A percentile compares a stretch with the other conserved stretches of the same genome.
These are phyloP conservation scores for Xylaria multiplex DNA, from an alignment of 2,329 filamentous ascomycete species.

Conservation along the genomic window DNA sequence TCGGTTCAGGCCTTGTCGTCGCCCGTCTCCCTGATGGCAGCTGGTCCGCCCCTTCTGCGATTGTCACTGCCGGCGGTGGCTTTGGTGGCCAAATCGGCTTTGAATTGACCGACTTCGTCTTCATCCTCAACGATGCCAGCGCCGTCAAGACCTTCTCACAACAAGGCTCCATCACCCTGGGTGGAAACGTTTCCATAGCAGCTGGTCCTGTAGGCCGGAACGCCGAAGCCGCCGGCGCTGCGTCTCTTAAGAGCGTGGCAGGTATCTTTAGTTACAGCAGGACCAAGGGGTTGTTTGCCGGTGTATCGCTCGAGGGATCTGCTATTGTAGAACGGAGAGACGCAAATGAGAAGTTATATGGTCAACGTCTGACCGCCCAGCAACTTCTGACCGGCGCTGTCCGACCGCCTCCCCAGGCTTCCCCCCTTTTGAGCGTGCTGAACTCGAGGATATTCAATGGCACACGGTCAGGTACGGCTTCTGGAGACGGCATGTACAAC, in stretches of 20 bases:
- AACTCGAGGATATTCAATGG: slow-evolving; percentile 87
- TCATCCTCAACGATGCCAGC: slow-evolving; percentile 91
- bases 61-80: slow-evolving; percentile 81
- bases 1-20: slow-evolving; percentile 84
- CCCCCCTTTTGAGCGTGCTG: slow-evolving; percentile 84
- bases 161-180: slow-evolving; percentile 87
- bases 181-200: slow-evolving; percentile 95
- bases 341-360: slow-evolving; percentile 96
- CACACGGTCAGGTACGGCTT: slow-evolving; percentile 54
- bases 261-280: slow-evolving; percentile 98
- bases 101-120: slow-evolving; percentile 93
- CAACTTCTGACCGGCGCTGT: slow-evolving; percentile 85
- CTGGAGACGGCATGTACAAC: slow-evolving; percentile 81
- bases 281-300: slow-evolving; percentile 96
- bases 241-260: slow-evolving; percentile 86
- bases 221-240: slow-evolving; percentile 93
- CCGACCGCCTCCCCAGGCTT: slow-evolving; percentile 80
- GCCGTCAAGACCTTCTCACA: slow-evolving; percentile 96
- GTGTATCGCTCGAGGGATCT: slow-evolving; percentile 92
- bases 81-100: slow-evolving; percentile 89
- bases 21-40: slow-evolving; percentile 79
- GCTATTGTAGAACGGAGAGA: slow-evolving; percentile 94
- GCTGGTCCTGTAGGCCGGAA: slow-evolving; percentile 94
- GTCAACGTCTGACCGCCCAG: slow-evolving; percentile 79
- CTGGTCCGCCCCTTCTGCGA: slow-evolving; percentile 85